A percentile compares a stretch with the other conserved stretches of the same genome.
phyloP scores from a whole-genome alignment of 2,329 filamentous ascomycete genomes.

The Chaetoscypha palmicola region DNA sequence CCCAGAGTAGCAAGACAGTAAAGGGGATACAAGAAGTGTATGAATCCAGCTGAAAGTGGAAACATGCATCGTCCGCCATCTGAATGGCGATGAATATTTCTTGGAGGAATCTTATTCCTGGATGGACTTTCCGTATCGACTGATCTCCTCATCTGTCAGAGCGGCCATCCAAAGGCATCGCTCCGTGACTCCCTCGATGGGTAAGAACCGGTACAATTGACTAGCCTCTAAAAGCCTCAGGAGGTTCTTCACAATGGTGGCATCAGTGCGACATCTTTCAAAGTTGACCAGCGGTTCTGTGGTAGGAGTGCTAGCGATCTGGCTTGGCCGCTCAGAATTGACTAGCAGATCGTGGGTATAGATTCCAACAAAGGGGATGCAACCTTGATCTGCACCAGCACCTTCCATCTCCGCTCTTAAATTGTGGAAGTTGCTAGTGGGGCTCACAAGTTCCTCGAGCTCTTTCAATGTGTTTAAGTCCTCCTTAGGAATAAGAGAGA shows the following conservation, averaged over 20 bases:
- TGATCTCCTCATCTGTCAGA: slow-evolving; percentile 67
- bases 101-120: too few relatives aligned
- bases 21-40: slow-evolving; percentile 1
- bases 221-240: slow-evolving; percentile 74
- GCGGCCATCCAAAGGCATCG: slow-evolving; percentile 82
- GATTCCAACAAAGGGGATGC: slow-evolving; percentile 76
- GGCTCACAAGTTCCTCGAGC: slow-evolving; percentile 67
- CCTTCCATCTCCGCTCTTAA: slow-evolving; percentile 76
- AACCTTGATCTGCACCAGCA: slow-evolving; percentile 54
- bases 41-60: too few relatives aligned
- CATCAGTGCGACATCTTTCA: slow-evolving; percentile 70
- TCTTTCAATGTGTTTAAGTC: slow-evolving; percentile 62
- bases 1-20: too few relatives aligned
- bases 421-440: slow-evolving; percentile 69
- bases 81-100: too few relatives aligned
- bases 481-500: slow-evolving; percentile 58
- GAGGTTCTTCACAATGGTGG: slow-evolving; percentile 71
- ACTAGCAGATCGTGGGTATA: slow-evolving; percentile 81
- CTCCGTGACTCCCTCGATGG: slow-evolving; percentile 70
- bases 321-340: slow-evolving; percentile 71
- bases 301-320: slow-evolving; percentile 60
- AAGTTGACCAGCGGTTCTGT: slow-evolving; percentile 73
- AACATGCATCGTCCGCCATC: too few relatives aligned
- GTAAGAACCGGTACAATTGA: slow-evolving; percentile 64
- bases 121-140: slow-evolving; percentile 33